Percentiles rank a stretch among this genome's conserved stretches.
Evolutionary conservation across 129 eudicot species (phyloP).

Genomic region (Ambrosia artemisiifolia): DNA sequence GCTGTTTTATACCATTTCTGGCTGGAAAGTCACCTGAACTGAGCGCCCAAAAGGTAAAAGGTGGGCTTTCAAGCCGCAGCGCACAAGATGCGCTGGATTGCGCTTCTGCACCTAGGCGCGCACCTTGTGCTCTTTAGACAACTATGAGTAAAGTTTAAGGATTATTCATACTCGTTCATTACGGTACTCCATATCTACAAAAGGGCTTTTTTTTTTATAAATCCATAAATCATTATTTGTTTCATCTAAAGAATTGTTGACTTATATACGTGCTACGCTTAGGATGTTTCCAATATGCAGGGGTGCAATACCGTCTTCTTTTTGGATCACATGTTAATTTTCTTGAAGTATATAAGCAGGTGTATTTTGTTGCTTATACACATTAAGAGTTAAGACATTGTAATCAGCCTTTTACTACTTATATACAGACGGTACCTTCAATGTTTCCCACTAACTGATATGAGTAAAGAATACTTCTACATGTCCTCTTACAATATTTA

Average conservation of each 20-base stretch:
- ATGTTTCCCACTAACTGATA: slow-evolving; percentile 31
- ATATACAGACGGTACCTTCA: neutral
- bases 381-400: neutral
- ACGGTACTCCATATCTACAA: neutral
- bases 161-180: neutral
- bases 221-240: slow-evolving; percentile 68
- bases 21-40: too few species aligned
- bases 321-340: slow-evolving; percentile 37
- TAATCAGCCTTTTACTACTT: neutral
- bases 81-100: too few species aligned
- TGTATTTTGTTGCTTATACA: neutral
- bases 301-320: too few species aligned
- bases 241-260: slow-evolving; percentile 61
- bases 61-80: too few species aligned
- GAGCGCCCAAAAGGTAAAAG: too few species aligned
- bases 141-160: neutral
- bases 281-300: slow-evolving; percentile 8
- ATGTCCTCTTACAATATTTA: slow-evolving; percentile 8
- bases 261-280: slow-evolving; percentile 71
- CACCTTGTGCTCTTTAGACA: too few species aligned
- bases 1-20: too few species aligned
- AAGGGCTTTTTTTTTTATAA: slow-evolving; percentile 21
- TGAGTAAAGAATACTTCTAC: slow-evolving; percentile 46
- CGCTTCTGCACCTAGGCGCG: too few species aligned
- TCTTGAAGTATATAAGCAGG: neutral